These are phyloP conservation scores for Claviceps sp. DNA, from an alignment of 2,329 filamentous ascomycete species.

Conservation along the genomic window DNA sequence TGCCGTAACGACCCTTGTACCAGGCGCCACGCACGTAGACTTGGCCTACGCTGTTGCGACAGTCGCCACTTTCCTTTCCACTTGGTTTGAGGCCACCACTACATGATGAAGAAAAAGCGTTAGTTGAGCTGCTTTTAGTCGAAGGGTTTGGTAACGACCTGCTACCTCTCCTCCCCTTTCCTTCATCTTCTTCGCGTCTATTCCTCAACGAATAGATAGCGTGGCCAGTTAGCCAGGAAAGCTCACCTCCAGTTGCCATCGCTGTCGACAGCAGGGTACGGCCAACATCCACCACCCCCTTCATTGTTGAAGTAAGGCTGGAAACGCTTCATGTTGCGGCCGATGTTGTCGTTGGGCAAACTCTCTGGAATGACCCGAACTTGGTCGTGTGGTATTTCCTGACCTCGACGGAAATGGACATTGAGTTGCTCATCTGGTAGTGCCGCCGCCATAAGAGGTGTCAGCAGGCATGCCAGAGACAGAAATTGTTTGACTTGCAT, in stretches of 20 bases:
- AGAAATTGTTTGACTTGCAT: background rate
- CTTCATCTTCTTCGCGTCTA: background rate
- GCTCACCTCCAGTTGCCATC: background rate
- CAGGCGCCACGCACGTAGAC: background rate
- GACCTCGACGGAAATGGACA: background rate
- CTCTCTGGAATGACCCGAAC: background rate
- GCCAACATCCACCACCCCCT: background rate
- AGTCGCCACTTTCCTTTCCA: background rate
- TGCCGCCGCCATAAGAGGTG: background rate
- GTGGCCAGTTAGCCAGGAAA: background rate
- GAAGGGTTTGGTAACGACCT: background rate
- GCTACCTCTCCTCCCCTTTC: background rate
- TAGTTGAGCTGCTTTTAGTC: background rate
- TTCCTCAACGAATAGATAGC: background rate
- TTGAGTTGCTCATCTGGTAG: background rate
- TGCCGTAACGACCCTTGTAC: background rate
- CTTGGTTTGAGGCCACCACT: background rate
- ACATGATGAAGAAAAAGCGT: background rate
- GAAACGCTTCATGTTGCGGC: background rate
- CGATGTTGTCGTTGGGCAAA: background rate
- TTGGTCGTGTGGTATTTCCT: background rate
- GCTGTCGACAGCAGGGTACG: background rate
- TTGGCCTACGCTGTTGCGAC: background rate
- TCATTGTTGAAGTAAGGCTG: background rate
- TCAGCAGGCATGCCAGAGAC: background rate